These are phyloP conservation scores for Diaporthe ampelina DNA, from an alignment of 2,329 filamentous ascomycete genomes.

Conservation along the genomic window DNA sequence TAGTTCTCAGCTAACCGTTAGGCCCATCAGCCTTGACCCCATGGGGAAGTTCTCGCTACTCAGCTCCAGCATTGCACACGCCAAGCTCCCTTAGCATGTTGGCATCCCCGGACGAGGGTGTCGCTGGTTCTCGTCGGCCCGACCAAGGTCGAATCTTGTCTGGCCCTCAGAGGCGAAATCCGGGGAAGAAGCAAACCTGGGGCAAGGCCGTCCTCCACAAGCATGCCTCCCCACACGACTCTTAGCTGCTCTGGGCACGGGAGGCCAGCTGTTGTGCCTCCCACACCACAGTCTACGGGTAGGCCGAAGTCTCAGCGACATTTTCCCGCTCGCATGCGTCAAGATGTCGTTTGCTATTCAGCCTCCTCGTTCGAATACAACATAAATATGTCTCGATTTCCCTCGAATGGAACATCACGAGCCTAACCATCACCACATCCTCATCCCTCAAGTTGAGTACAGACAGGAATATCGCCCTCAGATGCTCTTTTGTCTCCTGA, in stretches of 20 bases:
- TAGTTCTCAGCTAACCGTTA: slow-evolving; percentile 28
- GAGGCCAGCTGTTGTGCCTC: neutral
- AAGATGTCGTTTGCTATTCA: slow-evolving; percentile 1
- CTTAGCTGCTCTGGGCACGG: slow-evolving; percentile 9
- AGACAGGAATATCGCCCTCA: neutral
- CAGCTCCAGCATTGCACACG: slow-evolving; percentile 17
- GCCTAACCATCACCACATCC: neutral
- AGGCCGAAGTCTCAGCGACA: slow-evolving; percentile 24
- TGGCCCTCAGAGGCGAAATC: slow-evolving; percentile 1
- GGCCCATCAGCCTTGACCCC: slow-evolving; percentile 24
- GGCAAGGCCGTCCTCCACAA: slow-evolving; percentile 11
- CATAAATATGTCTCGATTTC: neutral
- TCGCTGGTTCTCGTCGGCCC: slow-evolving; percentile 15
- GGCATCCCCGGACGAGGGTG: neutral
- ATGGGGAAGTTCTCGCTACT: slow-evolving; percentile 29
- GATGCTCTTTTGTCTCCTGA: neutral
- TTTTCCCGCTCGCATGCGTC: slow-evolving; percentile 24
- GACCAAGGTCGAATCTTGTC: slow-evolving; percentile 19
- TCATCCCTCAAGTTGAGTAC: neutral
- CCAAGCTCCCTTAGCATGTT: slow-evolving; percentile 4
- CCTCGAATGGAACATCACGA: neutral
- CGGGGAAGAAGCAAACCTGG: slow-evolving; percentile 29
- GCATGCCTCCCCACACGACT: slow-evolving; percentile 1
- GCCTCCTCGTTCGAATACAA: neutral
- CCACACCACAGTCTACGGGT: slow-evolving; percentile 19